Evolutionary conservation across 768 basidiomycete species (phyloP), one percentile per base, ranked within the genome.

Genomic region (Bullera alba): DNA sequence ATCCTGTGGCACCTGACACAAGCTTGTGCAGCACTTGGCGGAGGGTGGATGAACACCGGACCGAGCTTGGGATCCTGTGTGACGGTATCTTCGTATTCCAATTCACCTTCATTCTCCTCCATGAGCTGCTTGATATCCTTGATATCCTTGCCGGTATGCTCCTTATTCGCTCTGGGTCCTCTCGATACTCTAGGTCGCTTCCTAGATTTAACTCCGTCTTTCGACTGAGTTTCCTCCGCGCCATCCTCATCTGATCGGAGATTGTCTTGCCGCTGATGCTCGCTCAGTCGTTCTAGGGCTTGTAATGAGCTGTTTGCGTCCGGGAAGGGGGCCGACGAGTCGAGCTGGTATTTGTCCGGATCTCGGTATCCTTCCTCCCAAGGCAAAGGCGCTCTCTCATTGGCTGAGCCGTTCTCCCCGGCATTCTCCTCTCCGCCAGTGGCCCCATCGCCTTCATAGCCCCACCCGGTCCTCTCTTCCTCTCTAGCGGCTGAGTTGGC

Each of bases 1-100:
- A 67, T 63, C 30, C 59, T 46, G 42, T 67, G 65, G 42, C 65
- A 67, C 38, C 65, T 37, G 8, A 63, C 57, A 37, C 65, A 67
- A 17, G 65, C 65, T 42, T 67, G 65, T 10, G 57, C 57, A 1
- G 61, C 58, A 7, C 57, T 55, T 30, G 51, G 49, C 12, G 56
- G 56, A 6, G 65, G 65, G 49, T 63, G 65, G 4, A 63, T 50
- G 36, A 57, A 67, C 1, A 67, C 60, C 21, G 60, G 57, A 17
- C 65, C 65, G 7, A 47, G n/a, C 36, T 53, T 57, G 29, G 44
- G 54, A 42, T 67, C 65, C 0, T 56, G 48, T 8, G 58, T 53
- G n/a, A n/a, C n/a, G 2, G 61, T 42, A 36, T 63, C 60, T 10
- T 54, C 56, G 34, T 59, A 67, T 21, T 67, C 65, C 22, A 54